Base-by-base conservation (phyloP, 805 yeast genomes). In the Yarrowia divulgata region DNA sequence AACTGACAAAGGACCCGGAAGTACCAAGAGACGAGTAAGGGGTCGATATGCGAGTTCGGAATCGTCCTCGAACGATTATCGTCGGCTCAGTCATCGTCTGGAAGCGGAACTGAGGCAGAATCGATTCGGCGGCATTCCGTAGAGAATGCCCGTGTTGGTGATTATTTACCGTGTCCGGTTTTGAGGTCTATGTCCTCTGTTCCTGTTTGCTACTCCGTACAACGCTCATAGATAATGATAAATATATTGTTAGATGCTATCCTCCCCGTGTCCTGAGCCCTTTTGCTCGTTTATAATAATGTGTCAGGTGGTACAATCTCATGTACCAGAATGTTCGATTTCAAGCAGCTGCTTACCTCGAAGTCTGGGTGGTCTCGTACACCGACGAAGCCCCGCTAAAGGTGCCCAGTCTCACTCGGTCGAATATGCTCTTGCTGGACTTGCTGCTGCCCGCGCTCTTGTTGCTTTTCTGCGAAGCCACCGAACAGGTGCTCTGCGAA, bases 241-340 rank as follows among this genome's bases (percentile, higher is more conserved):
- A 54, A 54, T 54, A 54, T 54, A 54, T 54, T 54, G 60, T 54
- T 54, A 54, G 60, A 54, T 54, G 60, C 60, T 37, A 37, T 54
- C 60, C 60, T 54, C 13, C 60, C 45, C 12, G 54, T 48, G 18
- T 32, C 39, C 32, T 37, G 60, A 54, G 60, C 60, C 60, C 60
- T 19, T 37, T 37, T 19, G 58, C 58, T 37, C 60, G 40, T 54
- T 12, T 54, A 54, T 54, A 54, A 52, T 35, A 50, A 35, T 52
- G 58, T 52, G 58, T 49, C 52, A 29, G 29, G 52, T 48, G 34
- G 34, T 46, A 45, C 48, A 45, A 40, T 3, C 18, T 3, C 8
- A 34, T 46, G 34, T 46, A 18, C 29, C 29, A 23, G 29, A 23
- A 23, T 23, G 29, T 23, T 23, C 29, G 29, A 23, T 23, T 23